These are phyloP conservation scores for Salvia hispanica DNA, from an alignment of 257 asterid genomes.

Conservation along the genomic window DNA sequence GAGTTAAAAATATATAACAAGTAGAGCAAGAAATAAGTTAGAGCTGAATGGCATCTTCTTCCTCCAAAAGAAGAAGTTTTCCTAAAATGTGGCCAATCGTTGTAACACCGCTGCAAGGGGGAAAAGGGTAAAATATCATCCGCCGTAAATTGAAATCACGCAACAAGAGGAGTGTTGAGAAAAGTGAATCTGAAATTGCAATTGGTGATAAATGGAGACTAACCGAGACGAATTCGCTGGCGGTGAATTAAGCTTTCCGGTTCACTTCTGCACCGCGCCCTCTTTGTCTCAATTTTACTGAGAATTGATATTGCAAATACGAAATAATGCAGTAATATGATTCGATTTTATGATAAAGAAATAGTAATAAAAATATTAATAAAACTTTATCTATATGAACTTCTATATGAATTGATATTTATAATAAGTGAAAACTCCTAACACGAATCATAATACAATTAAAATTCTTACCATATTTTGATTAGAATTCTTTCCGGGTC, in stretches of 20 bases:
- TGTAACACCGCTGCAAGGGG: slow-evolving; percentile 14
- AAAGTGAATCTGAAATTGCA: not conserved
- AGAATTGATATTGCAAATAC: not conserved
- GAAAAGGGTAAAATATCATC: slow-evolving; percentile 4
- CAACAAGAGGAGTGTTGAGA: not conserved
- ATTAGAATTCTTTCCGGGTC: too few relatives aligned
- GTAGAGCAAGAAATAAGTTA: not conserved
- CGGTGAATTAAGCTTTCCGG: slow-evolving; percentile 18
- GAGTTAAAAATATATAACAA: not conserved
- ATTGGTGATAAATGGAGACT: not conserved
- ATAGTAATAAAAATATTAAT: too few relatives aligned
- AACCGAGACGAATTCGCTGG: slow-evolving; percentile 18
- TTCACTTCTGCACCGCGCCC: not conserved
- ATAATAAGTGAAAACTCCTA: too few relatives aligned
- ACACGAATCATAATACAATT: too few relatives aligned
- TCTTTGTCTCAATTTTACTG: too few relatives aligned
- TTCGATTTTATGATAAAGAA: too few relatives aligned
- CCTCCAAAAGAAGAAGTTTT: not conserved
- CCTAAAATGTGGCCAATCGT: not conserved
- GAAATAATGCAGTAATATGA: too few relatives aligned
- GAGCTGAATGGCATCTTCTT: slow-evolving; percentile 9
- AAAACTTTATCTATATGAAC: too few relatives aligned
- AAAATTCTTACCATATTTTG: too few relatives aligned
- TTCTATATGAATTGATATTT: too few relatives aligned
- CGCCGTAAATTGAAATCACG: not conserved